Conservation (phyloP, 2,329 filamentous ascomycete genomes). For the Trichoderma cornu-damae region DNA sequence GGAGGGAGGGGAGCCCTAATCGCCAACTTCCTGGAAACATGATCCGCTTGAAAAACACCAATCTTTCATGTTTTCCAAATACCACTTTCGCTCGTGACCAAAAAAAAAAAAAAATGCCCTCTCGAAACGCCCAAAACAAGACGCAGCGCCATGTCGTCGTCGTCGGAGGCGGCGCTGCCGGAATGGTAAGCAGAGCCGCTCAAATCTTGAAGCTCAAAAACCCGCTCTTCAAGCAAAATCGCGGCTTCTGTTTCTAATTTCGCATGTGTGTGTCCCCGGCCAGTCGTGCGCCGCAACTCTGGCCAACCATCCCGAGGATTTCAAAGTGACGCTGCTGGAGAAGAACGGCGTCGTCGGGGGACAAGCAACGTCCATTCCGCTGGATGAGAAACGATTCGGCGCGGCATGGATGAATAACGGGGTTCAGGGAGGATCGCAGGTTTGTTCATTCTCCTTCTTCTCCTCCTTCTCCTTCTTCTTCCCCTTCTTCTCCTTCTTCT, state of each 20-base stretch:
- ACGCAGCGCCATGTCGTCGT: conserved; percentile 48
- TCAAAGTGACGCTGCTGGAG: conserved; percentile 60
- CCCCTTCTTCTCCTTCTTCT: background rate
- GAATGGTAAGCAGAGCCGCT: conserved; percentile 42
- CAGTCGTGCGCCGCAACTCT: conserved; percentile 63
- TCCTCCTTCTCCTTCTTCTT: background rate
- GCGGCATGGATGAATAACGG: conserved; percentile 59
- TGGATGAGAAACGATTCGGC: conserved; percentile 53
- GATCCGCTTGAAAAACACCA: too few species aligned
- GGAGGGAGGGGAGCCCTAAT: too few species aligned
- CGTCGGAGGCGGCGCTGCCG: conserved; percentile 58
- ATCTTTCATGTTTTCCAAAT: too few species aligned
- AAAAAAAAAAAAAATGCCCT: background rate
- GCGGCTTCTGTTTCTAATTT: background rate
- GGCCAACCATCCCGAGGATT: conserved; percentile 59
- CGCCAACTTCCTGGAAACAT: too few species aligned
- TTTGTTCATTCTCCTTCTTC: conserved; percentile 14
- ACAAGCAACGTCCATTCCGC: conserved; percentile 55
- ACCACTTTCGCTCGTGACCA: too few species aligned
- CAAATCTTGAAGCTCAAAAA: too few species aligned
- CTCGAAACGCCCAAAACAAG: background rate
- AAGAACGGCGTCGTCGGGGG: conserved; percentile 54
- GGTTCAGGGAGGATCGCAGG: conserved; percentile 53
- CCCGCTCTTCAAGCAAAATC: background rate
- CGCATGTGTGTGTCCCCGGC: background rate